Evolutionary conservation across 202 grass and related monocot species (phyloP).

Genomic region (Elaeis oleifera): DNA sequence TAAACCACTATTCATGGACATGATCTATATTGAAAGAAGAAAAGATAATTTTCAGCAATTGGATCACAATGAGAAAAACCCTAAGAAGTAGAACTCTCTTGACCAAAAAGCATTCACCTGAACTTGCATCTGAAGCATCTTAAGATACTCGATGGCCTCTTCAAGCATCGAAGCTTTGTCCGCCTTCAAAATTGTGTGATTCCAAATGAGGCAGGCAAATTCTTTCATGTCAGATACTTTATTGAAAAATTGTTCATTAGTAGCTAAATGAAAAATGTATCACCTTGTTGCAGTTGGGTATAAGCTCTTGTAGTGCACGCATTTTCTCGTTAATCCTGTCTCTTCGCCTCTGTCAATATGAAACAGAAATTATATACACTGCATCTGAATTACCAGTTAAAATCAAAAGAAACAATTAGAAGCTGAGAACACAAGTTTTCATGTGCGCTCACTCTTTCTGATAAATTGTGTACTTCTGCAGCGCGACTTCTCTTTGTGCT

Average conservation of each 20-base stretch:
- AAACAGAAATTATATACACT: neutral
- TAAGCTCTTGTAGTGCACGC: slow-evolving; percentile 71
- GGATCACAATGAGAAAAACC: neutral
- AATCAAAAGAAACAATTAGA: neutral
- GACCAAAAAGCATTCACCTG: slow-evolving; percentile 42
- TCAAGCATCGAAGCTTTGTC: slow-evolving; percentile 97
- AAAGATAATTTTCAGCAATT: neutral
- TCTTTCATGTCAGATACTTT: neutral
- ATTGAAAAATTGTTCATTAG: too few relatives aligned
- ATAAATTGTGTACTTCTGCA: slow-evolving; percentile 9
- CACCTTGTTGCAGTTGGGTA: slow-evolving; percentile 98
- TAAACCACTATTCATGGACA: slow-evolving; percentile 62
- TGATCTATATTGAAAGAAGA: slow-evolving; percentile 47
- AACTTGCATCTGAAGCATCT: slow-evolving; percentile 84
- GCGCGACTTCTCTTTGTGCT: slow-evolving; percentile 1
- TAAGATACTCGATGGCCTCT: slow-evolving; percentile 93
- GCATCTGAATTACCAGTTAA: neutral
- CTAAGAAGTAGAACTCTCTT: neutral
- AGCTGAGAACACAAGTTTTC: neutral
- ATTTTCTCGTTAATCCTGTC: slow-evolving; percentile 95
- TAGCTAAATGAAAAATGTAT: too few relatives aligned
- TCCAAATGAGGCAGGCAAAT: slow-evolving; percentile 1
- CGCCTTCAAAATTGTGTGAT: slow-evolving; percentile 34
- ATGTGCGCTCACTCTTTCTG: slow-evolving; percentile 6
- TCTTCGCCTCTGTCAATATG: slow-evolving; percentile 56